Percentiles rank a stretch among this genome's conserved stretches.
These are phyloP conservation scores for Candida freyschussii DNA, from an alignment of 1,139 yeast species.

Conservation along the genomic window DNA sequence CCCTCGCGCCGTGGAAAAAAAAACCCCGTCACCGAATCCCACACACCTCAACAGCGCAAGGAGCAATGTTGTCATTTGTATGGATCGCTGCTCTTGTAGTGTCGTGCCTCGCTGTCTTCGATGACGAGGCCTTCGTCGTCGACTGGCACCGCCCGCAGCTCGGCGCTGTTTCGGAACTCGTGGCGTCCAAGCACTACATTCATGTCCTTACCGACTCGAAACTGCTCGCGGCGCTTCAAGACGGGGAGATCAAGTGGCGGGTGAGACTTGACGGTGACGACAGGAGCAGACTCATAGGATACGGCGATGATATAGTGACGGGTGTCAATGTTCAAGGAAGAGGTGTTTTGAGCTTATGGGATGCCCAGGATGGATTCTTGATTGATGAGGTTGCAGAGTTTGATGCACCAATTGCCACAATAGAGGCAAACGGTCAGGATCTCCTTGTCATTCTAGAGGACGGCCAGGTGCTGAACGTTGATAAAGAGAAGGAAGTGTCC, in stretches of 20 bases:
- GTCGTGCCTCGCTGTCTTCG: slow-evolving; percentile 17
- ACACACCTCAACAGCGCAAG: too few species aligned
- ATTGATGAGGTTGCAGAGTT: slow-evolving; percentile 11
- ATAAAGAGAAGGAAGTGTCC: slow-evolving; percentile 3
- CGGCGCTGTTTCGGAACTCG: slow-evolving; percentile 24
- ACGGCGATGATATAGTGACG: slow-evolving; percentile 4
- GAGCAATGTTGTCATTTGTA: slow-evolving; percentile 1
- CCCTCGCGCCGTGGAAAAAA: too few species aligned
- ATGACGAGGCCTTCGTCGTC: slow-evolving; percentile 31
- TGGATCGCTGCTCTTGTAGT: slow-evolving; percentile 3
- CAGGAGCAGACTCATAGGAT: slow-evolving; percentile 6
- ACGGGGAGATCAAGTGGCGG: slow-evolving; percentile 31
- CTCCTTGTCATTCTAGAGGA: slow-evolving; percentile 10
- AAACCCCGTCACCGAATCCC: too few species aligned
- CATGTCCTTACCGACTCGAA: slow-evolving; percentile 24
- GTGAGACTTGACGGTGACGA: slow-evolving; percentile 15
- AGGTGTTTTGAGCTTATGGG: slow-evolving; percentile 17
- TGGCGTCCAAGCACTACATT: slow-evolving; percentile 15
- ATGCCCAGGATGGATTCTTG: slow-evolving; percentile 15
- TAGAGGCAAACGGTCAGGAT: slow-evolving; percentile 4
- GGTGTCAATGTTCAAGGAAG: slow-evolving; percentile 7
- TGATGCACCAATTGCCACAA: slow-evolving; percentile 4
- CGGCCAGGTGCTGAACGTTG: slow-evolving; percentile 11
- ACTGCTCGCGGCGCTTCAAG: slow-evolving; percentile 27
- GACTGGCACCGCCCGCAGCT: slow-evolving; percentile 34